Evolutionary conservation across 75 land plant species (phyloP).

Genomic region (Sequoiadendron giganteum): DNA sequence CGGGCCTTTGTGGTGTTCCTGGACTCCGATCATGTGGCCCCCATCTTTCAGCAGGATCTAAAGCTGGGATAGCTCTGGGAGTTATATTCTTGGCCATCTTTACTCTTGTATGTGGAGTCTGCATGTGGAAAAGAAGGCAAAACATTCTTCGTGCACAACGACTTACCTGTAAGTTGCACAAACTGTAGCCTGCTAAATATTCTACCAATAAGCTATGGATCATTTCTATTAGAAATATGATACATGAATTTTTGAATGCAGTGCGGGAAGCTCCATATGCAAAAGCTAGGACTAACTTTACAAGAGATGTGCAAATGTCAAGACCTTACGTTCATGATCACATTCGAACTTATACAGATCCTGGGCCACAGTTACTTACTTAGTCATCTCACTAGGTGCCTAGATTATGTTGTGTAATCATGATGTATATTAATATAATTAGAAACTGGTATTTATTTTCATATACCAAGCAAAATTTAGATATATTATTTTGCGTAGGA

Average conservation of each 20-base stretch:
- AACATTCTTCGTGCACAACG: constrained; percentile 82
- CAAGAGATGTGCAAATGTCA: constrained; percentile 79
- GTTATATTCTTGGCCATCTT: constrained; percentile 23
- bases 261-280: constrained; percentile 97
- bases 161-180: constrained; percentile 43
- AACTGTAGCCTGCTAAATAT: background rate
- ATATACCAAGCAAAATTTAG: background rate
- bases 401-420: background rate
- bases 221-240: background rate
- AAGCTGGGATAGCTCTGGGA: constrained; percentile 65
- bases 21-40: constrained; percentile 71
- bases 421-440: background rate
- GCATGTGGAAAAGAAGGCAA: constrained; percentile 77
- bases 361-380: constrained; percentile 50
- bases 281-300: constrained; percentile 66
- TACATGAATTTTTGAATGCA: constrained; percentile 30
- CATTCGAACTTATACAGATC: constrained; percentile 40
- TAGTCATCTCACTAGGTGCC: background rate
- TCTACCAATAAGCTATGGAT: background rate
- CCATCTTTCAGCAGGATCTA: constrained; percentile 53
- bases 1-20: constrained; percentile 90
- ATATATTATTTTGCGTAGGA: constrained; percentile 1
- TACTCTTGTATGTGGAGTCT: constrained; percentile 29
- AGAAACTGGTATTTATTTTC: background rate
- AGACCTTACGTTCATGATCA: constrained; percentile 43